phyloP scores from a whole-genome alignment of 2,329 filamentous ascomycete genomes.

The Pseudocercospora crystallina region DNA sequence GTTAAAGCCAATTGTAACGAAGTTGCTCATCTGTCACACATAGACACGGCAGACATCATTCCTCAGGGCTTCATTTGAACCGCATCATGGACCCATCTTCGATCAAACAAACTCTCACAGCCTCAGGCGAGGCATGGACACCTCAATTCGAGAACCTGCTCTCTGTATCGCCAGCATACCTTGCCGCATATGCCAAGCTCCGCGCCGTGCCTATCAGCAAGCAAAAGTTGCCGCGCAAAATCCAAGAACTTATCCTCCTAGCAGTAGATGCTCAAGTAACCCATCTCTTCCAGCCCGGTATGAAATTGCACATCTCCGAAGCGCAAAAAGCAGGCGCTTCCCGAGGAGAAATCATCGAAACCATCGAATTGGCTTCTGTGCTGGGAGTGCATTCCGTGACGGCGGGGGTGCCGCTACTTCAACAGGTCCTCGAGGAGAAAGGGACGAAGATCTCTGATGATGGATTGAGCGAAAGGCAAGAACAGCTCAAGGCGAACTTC shows the following conservation, averaged over 20 bases:
- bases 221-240: slow-evolving; percentile 40
- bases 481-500: slow-evolving; percentile 5
- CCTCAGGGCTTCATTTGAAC: too few relatives aligned
- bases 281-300: slow-evolving; percentile 46
- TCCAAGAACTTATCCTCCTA: slow-evolving; percentile 44
- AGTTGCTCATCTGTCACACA: too few relatives aligned
- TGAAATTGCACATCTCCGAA: slow-evolving; percentile 41
- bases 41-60: too few relatives aligned
- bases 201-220: slow-evolving; percentile 32
- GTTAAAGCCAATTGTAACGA: too few relatives aligned
- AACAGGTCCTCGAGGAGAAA: slow-evolving; percentile 42
- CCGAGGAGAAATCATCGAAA: slow-evolving; percentile 45
- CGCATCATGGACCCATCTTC: neutral
- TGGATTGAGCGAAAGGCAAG: neutral
- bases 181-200: slow-evolving; percentile 15
- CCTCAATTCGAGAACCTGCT: slow-evolving; percentile 12
- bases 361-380: slow-evolving; percentile 45
- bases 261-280: slow-evolving; percentile 47
- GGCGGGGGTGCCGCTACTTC: slow-evolving; percentile 48
- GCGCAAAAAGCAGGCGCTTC: slow-evolving; percentile 44
- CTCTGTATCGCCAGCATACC: slow-evolving; percentile 8
- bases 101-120: slow-evolving; percentile 14
- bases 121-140: slow-evolving; percentile 14
- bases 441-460: slow-evolving; percentile 33
- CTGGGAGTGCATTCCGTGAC: slow-evolving; percentile 49